Conservation (phyloP, 495 filamentous ascomycete genomes). For the Achaetomiella virescens region DNA sequence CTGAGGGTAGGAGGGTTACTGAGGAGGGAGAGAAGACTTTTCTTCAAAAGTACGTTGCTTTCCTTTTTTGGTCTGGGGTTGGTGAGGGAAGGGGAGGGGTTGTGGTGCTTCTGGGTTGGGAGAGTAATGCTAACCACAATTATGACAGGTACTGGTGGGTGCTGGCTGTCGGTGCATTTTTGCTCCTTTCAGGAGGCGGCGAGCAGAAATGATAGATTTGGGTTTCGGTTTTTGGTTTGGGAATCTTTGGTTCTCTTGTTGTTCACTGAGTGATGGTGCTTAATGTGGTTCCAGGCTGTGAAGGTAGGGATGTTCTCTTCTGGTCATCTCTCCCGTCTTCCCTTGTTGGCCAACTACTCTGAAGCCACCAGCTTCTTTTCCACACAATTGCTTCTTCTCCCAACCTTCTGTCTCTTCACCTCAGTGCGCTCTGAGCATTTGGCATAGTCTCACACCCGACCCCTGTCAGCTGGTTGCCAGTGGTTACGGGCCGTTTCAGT, state of each 20-base stretch:
- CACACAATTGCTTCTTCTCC: background rate
- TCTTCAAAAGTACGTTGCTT: constrained; percentile 58
- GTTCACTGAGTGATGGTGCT: background rate
- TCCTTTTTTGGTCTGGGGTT: constrained; percentile 36
- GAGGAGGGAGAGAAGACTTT: constrained; percentile 59
- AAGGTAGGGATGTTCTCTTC: background rate
- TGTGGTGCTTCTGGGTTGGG: background rate
- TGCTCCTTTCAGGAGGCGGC: constrained; percentile 37
- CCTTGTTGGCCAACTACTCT: background rate
- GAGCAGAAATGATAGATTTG: constrained; percentile 30
- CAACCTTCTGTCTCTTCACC: background rate
- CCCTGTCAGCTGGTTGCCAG: constrained; percentile 26
- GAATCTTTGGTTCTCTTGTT: background rate
- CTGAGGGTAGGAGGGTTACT: constrained; percentile 52
- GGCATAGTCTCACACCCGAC: background rate
- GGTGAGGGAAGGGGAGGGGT: background rate
- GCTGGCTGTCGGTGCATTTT: constrained; percentile 34
- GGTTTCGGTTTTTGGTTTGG: background rate
- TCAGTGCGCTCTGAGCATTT: background rate
- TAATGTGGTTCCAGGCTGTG: background rate
- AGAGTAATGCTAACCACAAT: constrained; percentile 17
- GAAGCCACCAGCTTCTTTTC: too few species aligned
- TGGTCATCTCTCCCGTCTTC: background rate
- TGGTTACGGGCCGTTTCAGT: constrained; percentile 13
- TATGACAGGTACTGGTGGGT: constrained; percentile 49